phyloP scores from a whole-genome alignment of 2,329 filamentous ascomycete genomes.

The Penicillium sp. region DNA sequence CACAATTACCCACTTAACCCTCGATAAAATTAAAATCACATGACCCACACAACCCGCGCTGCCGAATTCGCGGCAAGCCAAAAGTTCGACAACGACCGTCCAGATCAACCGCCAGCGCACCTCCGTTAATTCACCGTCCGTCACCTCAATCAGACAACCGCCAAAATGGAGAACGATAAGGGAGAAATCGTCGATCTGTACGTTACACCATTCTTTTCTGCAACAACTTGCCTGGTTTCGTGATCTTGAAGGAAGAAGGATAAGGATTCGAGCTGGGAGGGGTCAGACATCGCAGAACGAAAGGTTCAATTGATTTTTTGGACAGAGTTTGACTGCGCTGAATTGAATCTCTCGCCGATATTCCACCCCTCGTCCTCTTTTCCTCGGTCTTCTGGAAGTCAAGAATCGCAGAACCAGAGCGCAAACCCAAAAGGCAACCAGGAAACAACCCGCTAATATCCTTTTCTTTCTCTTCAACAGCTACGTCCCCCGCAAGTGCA shows the following conservation, averaged over 20 bases:
- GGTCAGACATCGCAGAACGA: background rate
- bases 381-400: background rate
- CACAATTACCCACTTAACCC: constrained; percentile 33
- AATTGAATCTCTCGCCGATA: background rate
- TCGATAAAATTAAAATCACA: constrained; percentile 49
- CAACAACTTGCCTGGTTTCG: constrained; percentile 12
- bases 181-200: constrained; percentile 99
- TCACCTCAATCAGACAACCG: constrained; percentile 46
- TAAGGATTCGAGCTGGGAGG: background rate
- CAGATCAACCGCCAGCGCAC: constrained; percentile 36
- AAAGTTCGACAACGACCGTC: constrained; percentile 32
- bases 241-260: background rate
- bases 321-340: background rate
- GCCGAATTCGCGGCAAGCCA: constrained; percentile 32
- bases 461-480: constrained; percentile 51
- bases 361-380: background rate
- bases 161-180: constrained; percentile 99
- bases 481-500: constrained; percentile 99
- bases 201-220: constrained; percentile 45
- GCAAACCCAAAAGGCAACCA: constrained; percentile 12
- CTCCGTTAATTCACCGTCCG: constrained; percentile 26
- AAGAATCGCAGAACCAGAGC: background rate
- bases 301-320: background rate
- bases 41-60: constrained; percentile 47
- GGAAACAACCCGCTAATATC: constrained; percentile 21